Evolutionary conservation across 345 rosid genomes (phyloP), one percentile per base, ranked within the genome.

Genomic region (Physaria fendleri): DNA sequence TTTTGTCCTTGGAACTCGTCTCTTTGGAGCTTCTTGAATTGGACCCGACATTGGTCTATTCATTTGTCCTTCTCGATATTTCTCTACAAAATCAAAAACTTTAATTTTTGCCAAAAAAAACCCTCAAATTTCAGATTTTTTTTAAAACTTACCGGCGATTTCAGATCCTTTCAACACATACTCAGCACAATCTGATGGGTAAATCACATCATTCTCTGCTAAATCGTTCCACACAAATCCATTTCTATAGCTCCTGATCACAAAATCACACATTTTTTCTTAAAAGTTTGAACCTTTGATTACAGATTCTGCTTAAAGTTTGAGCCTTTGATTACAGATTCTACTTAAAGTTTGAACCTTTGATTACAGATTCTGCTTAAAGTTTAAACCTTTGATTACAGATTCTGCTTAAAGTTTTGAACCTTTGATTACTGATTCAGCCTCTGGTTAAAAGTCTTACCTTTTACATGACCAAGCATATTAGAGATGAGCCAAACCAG

Each of bases 191-290:
- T 84, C 95, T 6, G 90, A 71, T 8, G 92, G 92, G 51, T 69
- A 71, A 34, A 88, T 82, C n/a, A 77, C 60, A 64, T 91, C 98
- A 61, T 82, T 85, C 37, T 82, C 95, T 15, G 80, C 76, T 49
- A 91, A 79, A 34, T 91, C 98, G 43, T 91, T 85, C 98, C 98
- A 91, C n/a, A 91, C 96, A 41, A 81, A 91, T 8, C 98, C 98
- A 67, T 82, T 91, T 58, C 82, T 91, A 75, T 91, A 91, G 75
- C 76, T 85, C 88, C 98, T 91, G 37, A 18, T 4, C 18, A 61
- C 0, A 42, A 7, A 10, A 13, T 6, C 50, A 47, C 17, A 1
- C 39, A 24, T 40, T 24, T n/a, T 13, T 42, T 22, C 1, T n/a
- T n/a, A n/a, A n/a, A 16, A 27, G 2, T n/a, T 20, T 27, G 18